A percentile compares a stretch with the other conserved stretches of the same genome.
These are phyloP conservation scores for Capsella rubella DNA, from an alignment of 441 rosid genomes.

Conservation along the genomic window DNA sequence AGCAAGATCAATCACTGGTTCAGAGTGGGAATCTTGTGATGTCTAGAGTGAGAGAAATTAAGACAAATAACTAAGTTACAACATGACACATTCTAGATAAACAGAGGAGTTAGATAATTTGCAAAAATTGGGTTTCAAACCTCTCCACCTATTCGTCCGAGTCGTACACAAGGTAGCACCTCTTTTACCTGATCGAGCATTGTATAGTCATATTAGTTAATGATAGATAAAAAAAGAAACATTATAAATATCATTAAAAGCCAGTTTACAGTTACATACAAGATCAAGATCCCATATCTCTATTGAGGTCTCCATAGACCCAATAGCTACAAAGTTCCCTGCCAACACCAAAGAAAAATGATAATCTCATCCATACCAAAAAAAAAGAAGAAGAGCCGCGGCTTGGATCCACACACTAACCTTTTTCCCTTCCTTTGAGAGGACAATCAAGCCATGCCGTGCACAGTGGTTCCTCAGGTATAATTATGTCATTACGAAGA, in stretches of 20 bases:
- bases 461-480: conserved; percentile 79
- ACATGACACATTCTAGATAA: background rate
- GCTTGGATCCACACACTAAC: conserved; percentile 46
- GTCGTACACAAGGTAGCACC: conserved; percentile 71
- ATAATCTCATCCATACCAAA: background rate
- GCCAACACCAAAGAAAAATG: conserved; percentile 29
- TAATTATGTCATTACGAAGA: conserved; percentile 77
- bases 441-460: conserved; percentile 92
- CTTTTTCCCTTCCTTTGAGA: conserved; percentile 79
- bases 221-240: background rate
- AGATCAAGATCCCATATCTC: conserved; percentile 96
- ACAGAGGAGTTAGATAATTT: background rate
- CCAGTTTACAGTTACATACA: conserved; percentile 51
- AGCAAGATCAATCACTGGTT: conserved; percentile 86
- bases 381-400: background rate
- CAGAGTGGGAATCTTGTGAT: conserved; percentile 75
- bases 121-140: conserved; percentile 14
- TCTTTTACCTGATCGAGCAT: conserved; percentile 67
- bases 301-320: conserved; percentile 83
- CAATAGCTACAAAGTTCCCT: conserved; percentile 90
- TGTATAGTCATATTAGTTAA: conserved; percentile 39
- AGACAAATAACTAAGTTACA: background rate
- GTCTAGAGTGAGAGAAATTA: too few relatives aligned
- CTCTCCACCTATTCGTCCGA: conserved; percentile 64
- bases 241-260: background rate